Evolutionary conservation across 2,329 filamentous ascomycete species (phyloP), one percentile per base, ranked within the genome.

Genomic region (Botrytis tulipae): DNA sequence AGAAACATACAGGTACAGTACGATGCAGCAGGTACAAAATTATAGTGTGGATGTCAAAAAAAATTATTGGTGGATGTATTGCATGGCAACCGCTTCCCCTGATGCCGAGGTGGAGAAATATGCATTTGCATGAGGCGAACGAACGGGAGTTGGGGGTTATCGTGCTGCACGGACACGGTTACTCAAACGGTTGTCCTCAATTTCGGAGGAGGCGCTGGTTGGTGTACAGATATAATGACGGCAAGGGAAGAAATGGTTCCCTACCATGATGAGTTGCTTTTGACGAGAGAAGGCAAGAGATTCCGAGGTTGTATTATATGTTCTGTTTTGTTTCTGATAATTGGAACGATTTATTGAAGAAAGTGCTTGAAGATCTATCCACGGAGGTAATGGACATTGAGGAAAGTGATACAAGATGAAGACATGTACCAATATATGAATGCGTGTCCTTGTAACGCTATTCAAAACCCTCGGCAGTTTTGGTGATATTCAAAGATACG

Each of bases 141-240:
- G 60, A 59, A 67, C 70, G 70, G 70, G 46, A 51, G 46, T 59
- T 72, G 40, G 68, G 54, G 48, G 51, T 70, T 70, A 61, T 70
- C 54, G 68, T 54, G 57, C 70, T 42, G 70, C 46, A 72, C 70
- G 61, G 70, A 59, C 37, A 51, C 32, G 14, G 70, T 72, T 67
- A 51, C 60, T 65, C 40, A 35, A 70, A 71, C 59, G 42, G 69
- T 51, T 37, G 12, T 44, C 20, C 44, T 48, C 42, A 66, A 72
- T 66, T 42, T 72, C 70, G 70, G 70, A 66, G 70, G 37, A 32
- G 46, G n/a, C 5, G 25, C 35, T 54, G 18, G 29, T 57, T 63
- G n/a, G 69, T 40, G 48, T 68, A 44, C 25, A 25, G 7, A 42
- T 65, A 22, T 25, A 25, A 35, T 14, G 10, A 65, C 10, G 14